phyloP scores from a whole-genome alignment of 768 basidiomycete genomes.

The Pleurotus djamor region DNA sequence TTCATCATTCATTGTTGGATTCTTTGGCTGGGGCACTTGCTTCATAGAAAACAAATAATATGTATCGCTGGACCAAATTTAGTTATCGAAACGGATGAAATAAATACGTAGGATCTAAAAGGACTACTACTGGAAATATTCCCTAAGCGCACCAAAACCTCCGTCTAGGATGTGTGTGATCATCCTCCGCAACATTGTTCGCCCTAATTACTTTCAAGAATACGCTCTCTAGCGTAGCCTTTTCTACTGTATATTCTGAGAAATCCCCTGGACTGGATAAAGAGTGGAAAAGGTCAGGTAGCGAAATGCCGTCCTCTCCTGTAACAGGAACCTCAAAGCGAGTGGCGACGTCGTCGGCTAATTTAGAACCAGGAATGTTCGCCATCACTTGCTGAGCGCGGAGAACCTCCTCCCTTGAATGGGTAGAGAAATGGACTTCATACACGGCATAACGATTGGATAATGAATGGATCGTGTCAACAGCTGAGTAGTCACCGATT shows the following conservation, averaged over 20 bases:
- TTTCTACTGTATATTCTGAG: conserved; percentile 52
- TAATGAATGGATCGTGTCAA: conserved; percentile 64
- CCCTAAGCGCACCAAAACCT: conserved; percentile 10
- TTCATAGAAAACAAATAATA: not conserved
- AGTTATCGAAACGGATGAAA: not conserved
- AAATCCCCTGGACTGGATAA: conserved; percentile 40
- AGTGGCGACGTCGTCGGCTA: conserved; percentile 62
- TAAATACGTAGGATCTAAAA: not conserved
- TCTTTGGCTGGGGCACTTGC: not conserved
- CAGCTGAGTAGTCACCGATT: conserved; percentile 34
- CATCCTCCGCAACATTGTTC: conserved; percentile 38
- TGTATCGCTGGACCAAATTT: not conserved
- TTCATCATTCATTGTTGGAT: conserved; percentile 8
- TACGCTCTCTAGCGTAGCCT: conserved; percentile 50
- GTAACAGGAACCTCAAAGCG: conserved; percentile 59
- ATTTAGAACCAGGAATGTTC: conserved; percentile 47
- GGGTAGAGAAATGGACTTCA: conserved; percentile 63
- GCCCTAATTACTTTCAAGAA: conserved; percentile 56
- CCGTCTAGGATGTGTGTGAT: conserved; percentile 8
- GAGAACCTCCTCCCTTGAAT: conserved; percentile 40
- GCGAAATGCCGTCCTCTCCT: conserved; percentile 26
- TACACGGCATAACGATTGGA: conserved; percentile 70
- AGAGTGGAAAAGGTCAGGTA: conserved; percentile 42
- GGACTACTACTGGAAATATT: not conserved
- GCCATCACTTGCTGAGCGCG: conserved; percentile 49